Conservation (phyloP, 306 rosid species). For the Coriaria nepalensis region DNA sequence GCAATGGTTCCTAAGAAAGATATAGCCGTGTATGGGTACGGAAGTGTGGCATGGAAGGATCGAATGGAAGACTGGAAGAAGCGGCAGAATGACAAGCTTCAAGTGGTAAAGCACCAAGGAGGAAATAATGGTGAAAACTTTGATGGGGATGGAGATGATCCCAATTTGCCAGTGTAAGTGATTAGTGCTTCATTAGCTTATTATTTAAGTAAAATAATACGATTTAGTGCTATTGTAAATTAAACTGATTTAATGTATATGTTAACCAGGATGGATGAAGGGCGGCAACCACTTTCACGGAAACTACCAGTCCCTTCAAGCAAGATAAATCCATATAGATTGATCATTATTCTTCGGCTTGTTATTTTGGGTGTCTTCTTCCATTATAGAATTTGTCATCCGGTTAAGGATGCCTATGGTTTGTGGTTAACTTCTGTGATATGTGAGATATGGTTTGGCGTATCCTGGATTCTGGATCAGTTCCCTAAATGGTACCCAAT, state of each 20-base stretch:
- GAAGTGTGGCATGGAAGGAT: conserved; percentile 95
- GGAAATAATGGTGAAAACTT: conserved; percentile 30
- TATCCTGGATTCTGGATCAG: conserved; percentile 92
- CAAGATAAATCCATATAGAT: conserved; percentile 95
- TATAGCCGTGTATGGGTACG: conserved; percentile 88
- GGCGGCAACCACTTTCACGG: conserved; percentile 89
- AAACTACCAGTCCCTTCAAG: conserved; percentile 75
- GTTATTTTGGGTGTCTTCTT: conserved; percentile 69
- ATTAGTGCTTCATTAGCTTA: not conserved
- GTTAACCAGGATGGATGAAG: conserved; percentile 91
- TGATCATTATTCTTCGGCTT: conserved; percentile 69
- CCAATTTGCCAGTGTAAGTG: conserved; percentile 79
- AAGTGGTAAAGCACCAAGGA: conserved; percentile 86
- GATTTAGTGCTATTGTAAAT: no score
- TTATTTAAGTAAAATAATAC: no score
- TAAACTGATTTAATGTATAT: not conserved
- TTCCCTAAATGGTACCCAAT: conserved; percentile 96
- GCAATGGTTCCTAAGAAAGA: conserved; percentile 96
- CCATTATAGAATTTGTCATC: conserved; percentile 89
- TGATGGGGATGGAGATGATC: conserved; percentile 54
- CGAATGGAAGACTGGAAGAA: conserved; percentile 96
- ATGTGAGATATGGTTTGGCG: conserved; percentile 97
- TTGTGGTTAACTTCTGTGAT: conserved; percentile 96
- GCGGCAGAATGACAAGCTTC: conserved; percentile 77
- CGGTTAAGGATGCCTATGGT: conserved; percentile 85